These are phyloP conservation scores for Geum urbanum DNA, from an alignment of 306 rosid genomes.

Conservation along the genomic window DNA sequence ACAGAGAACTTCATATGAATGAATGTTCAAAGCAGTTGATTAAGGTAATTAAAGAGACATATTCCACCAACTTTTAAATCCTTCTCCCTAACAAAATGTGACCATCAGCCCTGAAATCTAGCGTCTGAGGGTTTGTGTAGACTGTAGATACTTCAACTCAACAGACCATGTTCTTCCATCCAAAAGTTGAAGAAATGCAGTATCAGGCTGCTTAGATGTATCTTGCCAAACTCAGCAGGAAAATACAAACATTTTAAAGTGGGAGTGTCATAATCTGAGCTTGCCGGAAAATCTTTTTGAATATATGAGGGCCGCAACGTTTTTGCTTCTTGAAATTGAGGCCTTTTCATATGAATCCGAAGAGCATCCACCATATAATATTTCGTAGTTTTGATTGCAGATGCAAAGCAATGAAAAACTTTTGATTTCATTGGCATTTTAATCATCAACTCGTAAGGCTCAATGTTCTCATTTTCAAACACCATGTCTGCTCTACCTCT, in stretches of 20 bases:
- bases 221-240: not conserved
- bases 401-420: not conserved
- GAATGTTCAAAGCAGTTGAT: not conserved
- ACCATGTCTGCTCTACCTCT: not conserved
- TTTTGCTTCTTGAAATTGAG: constrained; percentile 12
- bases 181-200: not conserved
- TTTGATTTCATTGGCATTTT: not conserved
- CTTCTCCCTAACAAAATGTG: not conserved
- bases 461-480: not conserved
- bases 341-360: not conserved
- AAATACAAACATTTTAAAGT: not conserved
- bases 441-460: not conserved
- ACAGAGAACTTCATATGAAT: constrained; percentile 8
- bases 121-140: not conserved
- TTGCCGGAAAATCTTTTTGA: not conserved
- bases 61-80: constrained; percentile 16
- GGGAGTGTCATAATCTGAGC: not conserved
- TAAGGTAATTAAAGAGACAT: constrained; percentile 12
- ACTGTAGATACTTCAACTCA: not conserved
- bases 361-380: too few relatives aligned
- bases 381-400: not conserved
- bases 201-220: not conserved
- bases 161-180: constrained; percentile 19
- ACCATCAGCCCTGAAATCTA: constrained; percentile 2
- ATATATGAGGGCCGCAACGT: constrained; percentile 17